Conservation (phyloP, 2,329 filamentous ascomycete species). For the Alternaria sp. region DNA sequence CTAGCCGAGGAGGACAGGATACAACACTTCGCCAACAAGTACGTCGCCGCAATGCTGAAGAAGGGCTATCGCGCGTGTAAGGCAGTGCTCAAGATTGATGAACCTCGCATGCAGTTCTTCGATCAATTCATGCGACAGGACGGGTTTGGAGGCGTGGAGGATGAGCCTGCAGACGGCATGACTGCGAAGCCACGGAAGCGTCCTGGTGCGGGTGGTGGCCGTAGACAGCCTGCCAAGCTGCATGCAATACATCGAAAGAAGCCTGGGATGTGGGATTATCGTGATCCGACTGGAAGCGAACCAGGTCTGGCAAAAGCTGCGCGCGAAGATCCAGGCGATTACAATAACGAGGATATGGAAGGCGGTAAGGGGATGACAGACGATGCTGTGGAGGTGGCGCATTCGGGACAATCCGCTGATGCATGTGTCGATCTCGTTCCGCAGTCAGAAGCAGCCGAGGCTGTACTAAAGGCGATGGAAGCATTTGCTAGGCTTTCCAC, state of each 20-base stretch:
- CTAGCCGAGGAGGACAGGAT: not conserved
- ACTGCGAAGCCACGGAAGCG: constrained; percentile 2
- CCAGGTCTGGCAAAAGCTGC: not conserved
- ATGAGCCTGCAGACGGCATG: not conserved
- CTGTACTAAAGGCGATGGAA: constrained; percentile 10
- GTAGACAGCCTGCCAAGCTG: not conserved
- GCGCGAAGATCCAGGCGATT: not conserved
- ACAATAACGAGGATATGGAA: not conserved
- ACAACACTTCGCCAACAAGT: constrained; percentile 1
- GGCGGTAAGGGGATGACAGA: not conserved
- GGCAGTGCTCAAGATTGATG: constrained; percentile 9
- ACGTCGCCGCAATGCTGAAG: constrained; percentile 2
- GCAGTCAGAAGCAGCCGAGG: constrained; percentile 9
- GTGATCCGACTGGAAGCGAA: not conserved
- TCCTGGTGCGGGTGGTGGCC: not conserved
- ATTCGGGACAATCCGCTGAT: not conserved
- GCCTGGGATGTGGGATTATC: constrained; percentile 1
- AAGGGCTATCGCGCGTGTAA: constrained; percentile 7
- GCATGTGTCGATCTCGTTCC: constrained; percentile 6
- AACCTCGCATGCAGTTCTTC: constrained; percentile 14
- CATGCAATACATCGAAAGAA: not conserved
- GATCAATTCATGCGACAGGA: constrained; percentile 13
- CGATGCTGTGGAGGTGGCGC: not conserved
- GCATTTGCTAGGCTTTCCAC: constrained; percentile 5
- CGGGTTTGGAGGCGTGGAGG: constrained; percentile 8